Conservation (phyloP, 208 protist species). For the Leishmania major region DNA sequence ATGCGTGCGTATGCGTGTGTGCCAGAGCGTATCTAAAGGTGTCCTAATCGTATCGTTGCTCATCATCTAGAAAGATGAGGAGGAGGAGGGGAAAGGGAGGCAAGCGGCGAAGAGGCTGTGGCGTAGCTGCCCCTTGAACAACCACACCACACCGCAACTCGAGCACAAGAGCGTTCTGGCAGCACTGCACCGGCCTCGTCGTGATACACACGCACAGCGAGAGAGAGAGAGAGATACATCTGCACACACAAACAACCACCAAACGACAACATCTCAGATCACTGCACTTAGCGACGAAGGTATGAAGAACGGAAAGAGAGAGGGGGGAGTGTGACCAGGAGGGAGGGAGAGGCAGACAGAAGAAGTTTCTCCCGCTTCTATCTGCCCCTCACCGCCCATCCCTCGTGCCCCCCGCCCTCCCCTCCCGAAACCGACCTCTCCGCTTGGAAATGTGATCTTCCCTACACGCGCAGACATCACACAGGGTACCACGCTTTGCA, state of each 20-base stretch:
- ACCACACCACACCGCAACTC: not conserved
- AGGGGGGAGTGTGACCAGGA: not conserved
- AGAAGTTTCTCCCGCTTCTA: not conserved
- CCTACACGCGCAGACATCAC: not conserved
- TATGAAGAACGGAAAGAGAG: constrained; percentile 9
- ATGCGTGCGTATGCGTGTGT: not conserved
- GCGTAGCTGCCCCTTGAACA: not conserved
- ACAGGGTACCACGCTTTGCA: not conserved
- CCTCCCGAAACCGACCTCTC: constrained; percentile 15
- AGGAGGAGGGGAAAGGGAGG: not conserved
- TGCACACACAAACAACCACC: constrained; percentile 1
- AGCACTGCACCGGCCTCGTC: not conserved
- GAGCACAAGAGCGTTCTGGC: not conserved
- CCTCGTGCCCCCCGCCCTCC: not conserved
- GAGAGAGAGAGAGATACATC: not conserved
- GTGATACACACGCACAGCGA: not conserved
- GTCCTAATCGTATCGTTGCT: constrained; percentile 32
- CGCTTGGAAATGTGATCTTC: constrained; percentile 48
- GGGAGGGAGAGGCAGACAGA: not conserved
- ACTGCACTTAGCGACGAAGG: constrained; percentile 39
- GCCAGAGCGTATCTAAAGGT: constrained; percentile 25
- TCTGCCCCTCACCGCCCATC: not conserved
- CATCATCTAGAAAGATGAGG: constrained; percentile 5
- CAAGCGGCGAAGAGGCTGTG: not conserved
- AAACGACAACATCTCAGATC: constrained; percentile 27